Evolutionary conservation across 805 yeast genomes (phyloP).

Genomic region (Myxozyma udenii): DNA sequence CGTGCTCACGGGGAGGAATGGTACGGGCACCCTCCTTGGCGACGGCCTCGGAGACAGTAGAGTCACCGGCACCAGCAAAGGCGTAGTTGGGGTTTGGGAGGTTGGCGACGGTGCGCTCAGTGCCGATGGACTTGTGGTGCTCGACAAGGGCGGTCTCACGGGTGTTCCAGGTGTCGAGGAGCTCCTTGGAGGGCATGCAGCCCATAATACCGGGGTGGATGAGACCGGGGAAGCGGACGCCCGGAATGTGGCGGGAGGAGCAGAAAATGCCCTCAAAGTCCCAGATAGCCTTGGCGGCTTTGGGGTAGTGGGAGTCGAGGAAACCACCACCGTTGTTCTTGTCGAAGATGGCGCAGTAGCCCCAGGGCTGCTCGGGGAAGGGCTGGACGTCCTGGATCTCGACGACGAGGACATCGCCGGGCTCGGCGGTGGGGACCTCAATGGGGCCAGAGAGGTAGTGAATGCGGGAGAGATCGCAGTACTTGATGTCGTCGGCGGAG

Average conservation of each 20-base stretch:
- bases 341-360: conserved; percentile 50
- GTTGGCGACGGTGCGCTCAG: conserved; percentile 43
- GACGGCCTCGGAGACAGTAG: conserved; percentile 36
- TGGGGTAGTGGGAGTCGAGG: conserved; percentile 49
- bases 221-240: conserved; percentile 49
- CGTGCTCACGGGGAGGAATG: conserved; percentile 51
- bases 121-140: conserved; percentile 25
- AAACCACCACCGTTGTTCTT: conserved; percentile 53
- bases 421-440: conserved; percentile 45
- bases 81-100: conserved; percentile 42
- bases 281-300: conserved; percentile 52
- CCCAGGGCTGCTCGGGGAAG: conserved; percentile 53
- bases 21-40: conserved; percentile 51
- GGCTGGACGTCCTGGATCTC: conserved; percentile 55
- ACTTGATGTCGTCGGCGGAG: conserved; percentile 48
- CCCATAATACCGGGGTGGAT: conserved; percentile 53
- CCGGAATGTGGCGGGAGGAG: conserved; percentile 51
- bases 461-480: conserved; percentile 46
- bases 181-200: conserved; percentile 48
- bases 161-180: conserved; percentile 46
- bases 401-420: conserved; percentile 50
- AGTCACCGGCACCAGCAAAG: conserved; percentile 44
- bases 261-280: conserved; percentile 53
- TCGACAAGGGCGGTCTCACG: conserved; percentile 44
- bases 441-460: conserved; percentile 53